These are phyloP conservation scores for Candida awuae DNA, from an alignment of 805 yeast genomes.

Conservation along the genomic window DNA sequence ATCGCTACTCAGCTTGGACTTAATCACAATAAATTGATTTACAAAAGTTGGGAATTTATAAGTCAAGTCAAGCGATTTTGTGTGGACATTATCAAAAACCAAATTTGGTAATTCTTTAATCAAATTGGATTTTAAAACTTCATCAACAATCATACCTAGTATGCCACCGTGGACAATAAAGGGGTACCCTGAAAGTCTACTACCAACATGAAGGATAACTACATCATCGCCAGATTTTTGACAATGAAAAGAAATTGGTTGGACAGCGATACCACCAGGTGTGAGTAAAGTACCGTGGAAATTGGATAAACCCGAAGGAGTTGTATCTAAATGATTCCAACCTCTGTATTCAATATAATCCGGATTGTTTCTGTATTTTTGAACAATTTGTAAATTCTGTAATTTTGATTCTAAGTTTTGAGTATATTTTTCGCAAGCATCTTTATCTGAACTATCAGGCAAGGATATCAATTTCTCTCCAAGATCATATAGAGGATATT, in stretches of 20 bases:
- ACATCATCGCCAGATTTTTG: slow-evolving; percentile 49
- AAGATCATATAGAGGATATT: slow-evolving; percentile 24
- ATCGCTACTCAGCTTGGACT: slow-evolving; percentile 34
- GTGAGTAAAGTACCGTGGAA: slow-evolving; percentile 45
- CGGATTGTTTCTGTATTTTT: slow-evolving; percentile 36
- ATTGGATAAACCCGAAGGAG: slow-evolving; percentile 10
- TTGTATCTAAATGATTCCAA: slow-evolving; percentile 38
- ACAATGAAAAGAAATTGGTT: slow-evolving; percentile 62
- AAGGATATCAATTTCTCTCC: slow-evolving; percentile 19
- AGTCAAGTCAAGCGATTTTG: slow-evolving; percentile 39
- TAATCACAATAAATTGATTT: slow-evolving; percentile 64
- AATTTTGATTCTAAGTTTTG: slow-evolving; percentile 40
- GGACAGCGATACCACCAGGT: slow-evolving; percentile 75
- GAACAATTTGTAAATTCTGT: slow-evolving; percentile 42
- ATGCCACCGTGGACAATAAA: slow-evolving; percentile 86
- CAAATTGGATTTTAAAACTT: slow-evolving; percentile 43
- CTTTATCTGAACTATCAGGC: slow-evolving; percentile 16
- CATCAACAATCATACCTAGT: slow-evolving; percentile 72
- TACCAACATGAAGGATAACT: slow-evolving; percentile 69
- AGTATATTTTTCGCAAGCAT: slow-evolving; percentile 18
- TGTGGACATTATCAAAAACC: slow-evolving; percentile 28
- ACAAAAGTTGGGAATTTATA: slow-evolving; percentile 73
- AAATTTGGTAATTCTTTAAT: slow-evolving; percentile 20
- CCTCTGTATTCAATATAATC: slow-evolving; percentile 31
- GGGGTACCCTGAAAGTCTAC: slow-evolving; percentile 77